Evolutionary conservation across 177 flowering plant species (phyloP).

Genomic region (Vitis hybrid): DNA sequence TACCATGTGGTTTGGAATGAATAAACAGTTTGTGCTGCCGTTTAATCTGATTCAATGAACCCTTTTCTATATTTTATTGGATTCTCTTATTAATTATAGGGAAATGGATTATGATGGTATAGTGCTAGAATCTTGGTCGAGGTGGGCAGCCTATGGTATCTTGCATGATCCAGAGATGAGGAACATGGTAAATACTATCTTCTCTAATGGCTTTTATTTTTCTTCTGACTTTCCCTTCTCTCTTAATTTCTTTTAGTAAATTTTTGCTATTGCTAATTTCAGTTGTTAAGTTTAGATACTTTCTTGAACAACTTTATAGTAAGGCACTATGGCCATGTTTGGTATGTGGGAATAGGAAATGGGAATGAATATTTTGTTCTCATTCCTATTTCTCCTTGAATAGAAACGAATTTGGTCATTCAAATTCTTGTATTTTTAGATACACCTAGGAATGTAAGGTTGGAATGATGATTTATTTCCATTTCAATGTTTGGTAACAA

Average conservation of each 20-base stretch:
- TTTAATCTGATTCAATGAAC: not conserved
- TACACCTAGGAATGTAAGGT: no score
- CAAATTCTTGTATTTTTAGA: no score
- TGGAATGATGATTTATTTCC: no score
- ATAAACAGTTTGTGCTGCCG: not conserved
- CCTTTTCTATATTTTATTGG: not conserved
- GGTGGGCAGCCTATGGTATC: slow-evolving; percentile 90
- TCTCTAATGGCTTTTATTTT: not conserved
- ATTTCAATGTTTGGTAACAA: no score
- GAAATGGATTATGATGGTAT: slow-evolving; percentile 94
- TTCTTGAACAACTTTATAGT: not conserved
- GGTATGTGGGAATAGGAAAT: no score
- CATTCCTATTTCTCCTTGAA: no score
- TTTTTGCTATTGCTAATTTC: not conserved
- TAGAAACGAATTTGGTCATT: no score
- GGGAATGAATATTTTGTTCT: no score
- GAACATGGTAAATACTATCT: slow-evolving; percentile 45
- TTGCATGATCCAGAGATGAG: slow-evolving; percentile 74
- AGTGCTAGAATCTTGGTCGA: slow-evolving; percentile 98
- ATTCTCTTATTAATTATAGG: slow-evolving; percentile 33
- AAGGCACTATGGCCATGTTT: not conserved
- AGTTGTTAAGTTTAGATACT: not conserved
- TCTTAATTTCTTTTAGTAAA: not conserved
- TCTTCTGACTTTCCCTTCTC: not conserved
- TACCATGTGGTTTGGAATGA: no score